phyloP scores from a whole-genome alignment of 202 grass and related monocot genomes.

The Panicum hallii region DNA sequence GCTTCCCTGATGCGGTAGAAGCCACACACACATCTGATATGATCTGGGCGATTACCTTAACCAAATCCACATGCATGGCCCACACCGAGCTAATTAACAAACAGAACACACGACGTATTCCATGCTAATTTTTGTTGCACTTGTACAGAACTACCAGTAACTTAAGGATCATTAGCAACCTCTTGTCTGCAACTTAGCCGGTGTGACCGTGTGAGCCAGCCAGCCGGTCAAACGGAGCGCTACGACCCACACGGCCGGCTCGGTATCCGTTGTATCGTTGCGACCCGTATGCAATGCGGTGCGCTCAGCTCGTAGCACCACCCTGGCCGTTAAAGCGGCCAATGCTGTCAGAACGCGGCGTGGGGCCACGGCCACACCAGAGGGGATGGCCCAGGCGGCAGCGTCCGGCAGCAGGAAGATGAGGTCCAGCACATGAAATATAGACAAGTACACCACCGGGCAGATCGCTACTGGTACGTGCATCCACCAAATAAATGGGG shows the following conservation, averaged over 20 bases:
- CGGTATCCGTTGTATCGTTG: conserved; percentile 36
- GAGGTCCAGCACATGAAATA: conserved; percentile 55
- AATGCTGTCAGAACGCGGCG: neutral
- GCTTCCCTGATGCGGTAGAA: conserved; percentile 14
- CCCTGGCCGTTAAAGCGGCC: conserved; percentile 40
- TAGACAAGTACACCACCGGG: conserved; percentile 26
- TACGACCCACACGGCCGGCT: conserved; percentile 27
- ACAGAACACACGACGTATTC: conserved; percentile 8
- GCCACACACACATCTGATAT: neutral
- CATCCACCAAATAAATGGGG: conserved; percentile 15
- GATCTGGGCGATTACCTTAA: neutral
- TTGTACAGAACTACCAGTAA: neutral
- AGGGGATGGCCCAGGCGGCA: neutral
- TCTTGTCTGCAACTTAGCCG: conserved; percentile 1
- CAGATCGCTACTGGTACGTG: neutral
- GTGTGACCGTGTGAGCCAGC: neutral
- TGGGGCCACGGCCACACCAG: neutral
- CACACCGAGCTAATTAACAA: neutral
- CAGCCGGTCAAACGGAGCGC: conserved; percentile 57
- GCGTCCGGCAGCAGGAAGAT: neutral
- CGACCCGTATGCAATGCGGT: conserved; percentile 33
- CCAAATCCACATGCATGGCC: neutral
- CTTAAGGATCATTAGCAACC: conserved; percentile 10
- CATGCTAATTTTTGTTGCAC: neutral
- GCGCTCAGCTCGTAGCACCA: neutral